Evolutionary conservation across 2,329 filamentous ascomycete species (phyloP), one percentile per base, ranked within the genome.

Genomic region (Colletotrichum sp.): DNA sequence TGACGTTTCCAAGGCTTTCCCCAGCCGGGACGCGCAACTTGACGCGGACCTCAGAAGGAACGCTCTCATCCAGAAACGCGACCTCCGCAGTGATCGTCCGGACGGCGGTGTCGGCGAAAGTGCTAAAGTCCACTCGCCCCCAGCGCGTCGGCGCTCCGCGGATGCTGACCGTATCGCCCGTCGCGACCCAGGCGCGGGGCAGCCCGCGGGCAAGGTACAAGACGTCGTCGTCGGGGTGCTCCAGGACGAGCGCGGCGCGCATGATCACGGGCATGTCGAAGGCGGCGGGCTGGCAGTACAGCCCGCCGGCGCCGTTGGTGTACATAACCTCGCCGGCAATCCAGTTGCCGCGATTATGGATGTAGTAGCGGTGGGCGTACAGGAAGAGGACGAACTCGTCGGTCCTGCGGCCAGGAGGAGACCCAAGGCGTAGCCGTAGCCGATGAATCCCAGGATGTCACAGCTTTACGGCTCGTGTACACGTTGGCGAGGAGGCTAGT

Each of bases 101-200:
- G 9, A 3, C 5, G 0, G 38, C 18, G 18, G 0, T 43, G 38
- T 43, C 9, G 0, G 9, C 1, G 8, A 43, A 43, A 0, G 38
- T 43, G 5, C 18, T 43, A 2, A 43, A 43, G 18, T 43, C 9
- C 18, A 43, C 38, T 0, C 38, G 18, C 1, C 38, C 38, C 38
- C 38, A 43, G 0, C 38, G 38, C 0, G 38, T n/a, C 18, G 38
- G 38, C 38, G 38, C 38, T n/a, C 38, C 38, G 38, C 16, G 38
- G 16, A 43, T n/a, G 38, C 8, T 43, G 38, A 43, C 8, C 8
- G 5, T 3, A 3, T 18, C 16, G 3, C 38, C 38, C 38, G 38
- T 43, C 16, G 38, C 16, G 5, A 43, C 16, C 38, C 38, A 43
- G 2, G 38, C 38, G 16, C 16, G 2, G 0, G 38, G 38, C 5